These are phyloP conservation scores for Aspergillus tubingensis DNA, from an alignment of 2,329 filamentous ascomycete species.

Conservation along the genomic window DNA sequence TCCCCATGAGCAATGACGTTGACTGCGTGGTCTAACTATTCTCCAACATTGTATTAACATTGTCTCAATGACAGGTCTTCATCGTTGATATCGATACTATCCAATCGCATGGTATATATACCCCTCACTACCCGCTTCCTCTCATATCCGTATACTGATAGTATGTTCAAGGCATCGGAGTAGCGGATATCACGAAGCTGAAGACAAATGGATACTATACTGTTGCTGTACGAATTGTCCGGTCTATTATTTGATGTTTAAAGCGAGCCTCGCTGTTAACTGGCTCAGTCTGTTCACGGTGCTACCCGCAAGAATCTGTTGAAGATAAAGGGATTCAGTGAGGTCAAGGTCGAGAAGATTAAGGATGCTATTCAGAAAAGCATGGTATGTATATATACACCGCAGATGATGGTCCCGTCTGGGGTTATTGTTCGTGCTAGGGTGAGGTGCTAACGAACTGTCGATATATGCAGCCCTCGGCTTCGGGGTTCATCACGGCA, in stretches of 20 bases:
- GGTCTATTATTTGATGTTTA: constrained; percentile 17
- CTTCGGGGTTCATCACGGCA: constrained; percentile 65
- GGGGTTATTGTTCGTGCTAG: not conserved
- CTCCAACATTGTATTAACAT: not conserved
- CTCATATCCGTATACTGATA: not conserved
- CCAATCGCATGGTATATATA: constrained; percentile 59
- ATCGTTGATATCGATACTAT: constrained; percentile 69
- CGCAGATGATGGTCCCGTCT: not conserved
- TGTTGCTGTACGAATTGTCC: constrained; percentile 52
- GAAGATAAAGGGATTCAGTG: constrained; percentile 70
- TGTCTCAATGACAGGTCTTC: constrained; percentile 47
- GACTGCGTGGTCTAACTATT: not conserved
- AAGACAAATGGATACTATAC: constrained; percentile 65
- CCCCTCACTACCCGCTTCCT: not conserved
- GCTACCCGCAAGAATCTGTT: constrained; percentile 62
- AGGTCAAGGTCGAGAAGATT: constrained; percentile 70
- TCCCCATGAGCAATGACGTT: not conserved
- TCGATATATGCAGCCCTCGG: constrained; percentile 50
- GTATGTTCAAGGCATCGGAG: constrained; percentile 56
- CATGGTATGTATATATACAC: constrained; percentile 43
- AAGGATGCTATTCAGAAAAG: constrained; percentile 67
- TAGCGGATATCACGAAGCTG: constrained; percentile 66
- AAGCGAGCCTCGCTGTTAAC: not conserved
- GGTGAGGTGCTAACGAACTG: not conserved
- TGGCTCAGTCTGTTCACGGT: constrained; percentile 57